Base-by-base conservation (phyloP, 441 rosid genomes). In the Eruca vesicaria region DNA sequence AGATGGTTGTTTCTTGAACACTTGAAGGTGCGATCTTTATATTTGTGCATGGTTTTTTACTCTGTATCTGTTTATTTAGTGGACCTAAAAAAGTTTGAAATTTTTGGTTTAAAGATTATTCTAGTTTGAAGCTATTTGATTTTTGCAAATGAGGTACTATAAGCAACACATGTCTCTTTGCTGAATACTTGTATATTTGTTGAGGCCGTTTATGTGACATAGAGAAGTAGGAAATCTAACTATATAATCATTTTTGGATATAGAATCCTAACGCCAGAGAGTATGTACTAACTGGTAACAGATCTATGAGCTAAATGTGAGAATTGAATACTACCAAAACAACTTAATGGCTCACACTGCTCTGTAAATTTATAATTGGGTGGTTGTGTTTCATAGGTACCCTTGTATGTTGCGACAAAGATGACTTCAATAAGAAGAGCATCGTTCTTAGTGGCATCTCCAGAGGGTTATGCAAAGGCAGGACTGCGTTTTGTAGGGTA, bases 321-420 rank as follows among this genome's bases (percentile, higher is more conserved):
- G n/a, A n/a, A n/a, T n/a, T 53, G 23, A 19, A 55, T 69, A 28
- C 14, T 7, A 75, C 31, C 48, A 63, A 53, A 69, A 38, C 69
- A 36, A 56, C 21, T 41, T 20, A 69, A 29, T 41, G 71, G 19
- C 6, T 31, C 29, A 75, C 70, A 53, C 59, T 68, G 58, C 16
- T 41, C n/a, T 23, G 26, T 20, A 35, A 26, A 16, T 6, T 28
- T 11, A 35, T 58, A 57, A 2, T 28, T 68, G 61, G 28, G 31
- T 28, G 33, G 41, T 26, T 71, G 52, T 71, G n/a, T 56, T 23
- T 3, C 50, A 75, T 77, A 92, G 97, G 93, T 90, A 63, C 99
- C 97, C 0, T 82, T 92, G 66, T 94, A 94, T 4, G 96, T 94
- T 43, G 99, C 99, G 38, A 92, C 99, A 8, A 92, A 89, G 81